Percentiles rank a stretch among this genome's conserved stretches.
Evolutionary conservation across 2,329 filamentous ascomycete genomes (phyloP).

Genomic region (Leptographium galeiforme): DNA sequence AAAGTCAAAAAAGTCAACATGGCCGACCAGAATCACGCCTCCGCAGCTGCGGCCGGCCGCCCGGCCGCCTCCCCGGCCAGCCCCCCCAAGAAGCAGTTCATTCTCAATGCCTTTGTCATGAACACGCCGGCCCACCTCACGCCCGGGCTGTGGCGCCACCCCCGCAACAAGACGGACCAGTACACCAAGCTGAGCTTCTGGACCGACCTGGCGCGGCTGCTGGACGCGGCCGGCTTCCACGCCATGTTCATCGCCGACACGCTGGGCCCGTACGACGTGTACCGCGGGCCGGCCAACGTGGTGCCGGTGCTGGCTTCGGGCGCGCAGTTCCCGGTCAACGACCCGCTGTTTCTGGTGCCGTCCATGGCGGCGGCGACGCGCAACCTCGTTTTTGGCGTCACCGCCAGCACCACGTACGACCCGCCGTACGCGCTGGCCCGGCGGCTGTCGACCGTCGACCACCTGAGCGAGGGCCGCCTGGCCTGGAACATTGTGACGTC

Average conservation of each 20-base stretch:
- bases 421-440: conserved; percentile 6
- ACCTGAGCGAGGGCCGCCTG: conserved; percentile 5
- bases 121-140: conserved; percentile 9
- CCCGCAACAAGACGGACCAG: conserved; percentile 7
- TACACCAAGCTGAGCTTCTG: conserved; percentile 8
- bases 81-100: conserved; percentile 19
- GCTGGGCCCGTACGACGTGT: conserved; percentile 9
- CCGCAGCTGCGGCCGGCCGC: no score
- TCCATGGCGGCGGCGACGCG: conserved; percentile 9
- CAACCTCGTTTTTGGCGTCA: conserved; percentile 7
- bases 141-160: conserved; percentile 8
- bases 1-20: not conserved
- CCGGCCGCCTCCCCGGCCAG: no score
- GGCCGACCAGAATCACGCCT: not conserved
- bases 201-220: conserved; percentile 7
- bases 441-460: conserved; percentile 7
- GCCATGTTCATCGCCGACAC: conserved; percentile 10
- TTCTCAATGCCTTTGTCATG: conserved; percentile 29
- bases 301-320: conserved; percentile 5
- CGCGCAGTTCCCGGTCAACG: conserved; percentile 10
- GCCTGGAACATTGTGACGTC: conserved; percentile 13
- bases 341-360: conserved; percentile 5
- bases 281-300: conserved; percentile 7
- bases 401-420: conserved; percentile 4
- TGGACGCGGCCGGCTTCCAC: conserved; percentile 9